These are phyloP conservation scores for Agarophyton chilense DNA, from an alignment of 23 red algal species.

Conservation along the genomic window DNA sequence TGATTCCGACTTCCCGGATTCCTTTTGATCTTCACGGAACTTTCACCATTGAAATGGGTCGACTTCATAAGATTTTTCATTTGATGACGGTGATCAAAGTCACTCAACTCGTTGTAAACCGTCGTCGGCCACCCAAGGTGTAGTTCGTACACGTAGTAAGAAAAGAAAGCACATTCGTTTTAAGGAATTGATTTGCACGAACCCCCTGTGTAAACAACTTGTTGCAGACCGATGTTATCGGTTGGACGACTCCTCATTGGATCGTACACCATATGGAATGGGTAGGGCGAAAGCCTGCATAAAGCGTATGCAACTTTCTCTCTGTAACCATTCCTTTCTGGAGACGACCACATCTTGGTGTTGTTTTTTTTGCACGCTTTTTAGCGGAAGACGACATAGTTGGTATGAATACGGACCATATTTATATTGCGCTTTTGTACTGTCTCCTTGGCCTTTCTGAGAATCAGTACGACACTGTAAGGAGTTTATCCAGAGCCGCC, in stretches of 20 bases:
- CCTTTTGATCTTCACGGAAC: too few species aligned
- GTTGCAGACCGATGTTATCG: slow-evolving; percentile 21
- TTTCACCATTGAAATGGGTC: too few species aligned
- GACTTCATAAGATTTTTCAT: too few species aligned
- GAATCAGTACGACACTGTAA: background rate
- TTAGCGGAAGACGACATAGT: slow-evolving; percentile 11
- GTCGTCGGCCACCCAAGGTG: background rate
- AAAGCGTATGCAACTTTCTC: background rate
- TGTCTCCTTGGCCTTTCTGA: background rate
- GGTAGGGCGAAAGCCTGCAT: background rate
- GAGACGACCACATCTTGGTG: background rate
- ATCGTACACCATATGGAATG: background rate
- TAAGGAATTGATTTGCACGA: slow-evolving; percentile 8
- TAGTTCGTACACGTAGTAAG: background rate
- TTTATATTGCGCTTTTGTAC: background rate
- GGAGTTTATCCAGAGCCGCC: background rate
- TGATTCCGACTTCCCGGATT: too few species aligned
- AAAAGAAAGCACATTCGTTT: background rate
- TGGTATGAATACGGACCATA: slow-evolving; percentile 1
- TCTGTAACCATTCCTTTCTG: slow-evolving; percentile 13
- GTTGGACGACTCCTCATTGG: background rate
- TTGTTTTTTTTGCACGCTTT: background rate
- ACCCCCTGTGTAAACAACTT: slow-evolving; percentile 7
- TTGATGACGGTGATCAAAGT: too few species aligned
- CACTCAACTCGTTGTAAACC: background rate